Conservation (phyloP, 192 early-diverging fungal species). For the Coemansia interrupta region DNA sequence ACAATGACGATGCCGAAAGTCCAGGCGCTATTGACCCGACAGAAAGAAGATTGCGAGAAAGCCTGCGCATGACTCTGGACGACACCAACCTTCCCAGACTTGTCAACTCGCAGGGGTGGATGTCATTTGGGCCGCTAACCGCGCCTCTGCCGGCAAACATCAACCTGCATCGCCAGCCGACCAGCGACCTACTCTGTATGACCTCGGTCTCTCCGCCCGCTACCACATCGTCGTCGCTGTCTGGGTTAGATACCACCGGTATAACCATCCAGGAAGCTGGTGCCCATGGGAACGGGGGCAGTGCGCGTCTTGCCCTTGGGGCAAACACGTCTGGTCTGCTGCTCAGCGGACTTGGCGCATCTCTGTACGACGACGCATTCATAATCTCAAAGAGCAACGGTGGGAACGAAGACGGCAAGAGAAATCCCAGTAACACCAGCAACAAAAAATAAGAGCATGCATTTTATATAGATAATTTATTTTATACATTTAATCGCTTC, state of each 20-base stretch:
- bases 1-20: too few species aligned
- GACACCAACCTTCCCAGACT: not conserved
- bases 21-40: not conserved
- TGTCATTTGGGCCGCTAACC: slow-evolving; percentile 27
- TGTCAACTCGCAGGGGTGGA: slow-evolving; percentile 36
- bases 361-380: slow-evolving; percentile 16
- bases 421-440: slow-evolving; percentile 4
- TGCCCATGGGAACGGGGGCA: slow-evolving; percentile 6
- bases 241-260: slow-evolving; percentile 11
- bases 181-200: not conserved
- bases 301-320: slow-evolving; percentile 1
- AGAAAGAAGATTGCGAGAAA: not conserved
- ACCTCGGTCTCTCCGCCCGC: slow-evolving; percentile 10
- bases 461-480: too few species aligned
- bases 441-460: not conserved
- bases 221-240: slow-evolving; percentile 18
- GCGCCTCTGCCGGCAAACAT: slow-evolving; percentile 19
- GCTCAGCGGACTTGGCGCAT: slow-evolving; percentile 12
- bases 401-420: slow-evolving; percentile 9
- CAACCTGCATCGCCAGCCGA: slow-evolving; percentile 1
- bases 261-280: not conserved
- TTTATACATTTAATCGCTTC: too few species aligned
- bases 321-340: slow-evolving; percentile 8
- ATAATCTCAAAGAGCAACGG: slow-evolving; percentile 8
- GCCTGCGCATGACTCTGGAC: slow-evolving; percentile 14